Evolutionary conservation across 371 early-diverging fungal genomes (phyloP).

Genomic region (Mucor ambiguus): DNA sequence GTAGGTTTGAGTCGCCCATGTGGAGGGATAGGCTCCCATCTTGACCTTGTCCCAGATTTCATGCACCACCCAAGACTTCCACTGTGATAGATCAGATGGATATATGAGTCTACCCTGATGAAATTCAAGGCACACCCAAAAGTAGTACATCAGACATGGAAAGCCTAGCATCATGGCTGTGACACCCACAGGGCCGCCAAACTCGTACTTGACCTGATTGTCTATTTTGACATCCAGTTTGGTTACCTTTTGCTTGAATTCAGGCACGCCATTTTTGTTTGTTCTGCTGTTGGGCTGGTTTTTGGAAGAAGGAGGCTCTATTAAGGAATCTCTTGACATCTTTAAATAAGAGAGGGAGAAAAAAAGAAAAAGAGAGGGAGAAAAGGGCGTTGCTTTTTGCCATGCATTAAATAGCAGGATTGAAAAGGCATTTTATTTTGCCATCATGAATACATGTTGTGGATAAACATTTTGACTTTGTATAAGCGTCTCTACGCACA

Average conservation of each 20-base stretch:
- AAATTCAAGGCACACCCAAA: constrained; percentile 71
- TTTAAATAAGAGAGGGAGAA: neutral
- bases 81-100: constrained; percentile 28
- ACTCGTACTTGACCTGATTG: constrained; percentile 68
- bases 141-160: constrained; percentile 75
- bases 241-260: constrained; percentile 39
- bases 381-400: too few relatives aligned
- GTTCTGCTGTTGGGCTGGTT: neutral
- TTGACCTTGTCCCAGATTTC: constrained; percentile 50
- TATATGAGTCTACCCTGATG: constrained; percentile 61
- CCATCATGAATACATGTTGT: neutral
- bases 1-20: constrained; percentile 65
- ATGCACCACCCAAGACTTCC: constrained; percentile 40
- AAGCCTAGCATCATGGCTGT: constrained; percentile 75
- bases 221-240: constrained; percentile 59
- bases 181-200: constrained; percentile 73
- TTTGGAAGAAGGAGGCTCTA: neutral
- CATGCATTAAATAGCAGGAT: neutral
- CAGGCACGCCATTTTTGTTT: constrained; percentile 44
- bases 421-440: neutral
- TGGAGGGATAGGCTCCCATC: constrained; percentile 55
- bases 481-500: neutral
- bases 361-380: neutral
- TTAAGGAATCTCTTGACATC: constrained; percentile 8
- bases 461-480: neutral